phyloP scores from a whole-genome alignment of 2,329 filamentous ascomycete genomes.

The Grosmannia serpens region DNA sequence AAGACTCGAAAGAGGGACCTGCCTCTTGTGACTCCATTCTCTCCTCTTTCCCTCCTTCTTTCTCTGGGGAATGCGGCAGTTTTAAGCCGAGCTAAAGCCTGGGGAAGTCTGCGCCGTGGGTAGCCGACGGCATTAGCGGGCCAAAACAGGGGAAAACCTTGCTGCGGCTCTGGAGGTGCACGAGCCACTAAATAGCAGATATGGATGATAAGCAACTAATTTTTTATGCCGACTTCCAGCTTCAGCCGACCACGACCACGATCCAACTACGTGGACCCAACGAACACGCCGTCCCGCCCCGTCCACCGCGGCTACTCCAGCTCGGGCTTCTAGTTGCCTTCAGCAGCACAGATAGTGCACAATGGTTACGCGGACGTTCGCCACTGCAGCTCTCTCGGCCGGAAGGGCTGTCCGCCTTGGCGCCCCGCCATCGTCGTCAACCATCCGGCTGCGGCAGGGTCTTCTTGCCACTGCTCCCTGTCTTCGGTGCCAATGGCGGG shows the following conservation, averaged over 20 bases:
- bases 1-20: neutral
- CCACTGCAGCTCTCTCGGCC: neutral
- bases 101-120: conserved; percentile 6
- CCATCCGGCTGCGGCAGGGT: neutral
- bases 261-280: neutral
- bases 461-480: conserved; percentile 20
- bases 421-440: neutral
- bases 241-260: neutral
- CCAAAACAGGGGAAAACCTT: neutral
- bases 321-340: neutral
- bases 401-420: neutral
- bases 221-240: neutral
- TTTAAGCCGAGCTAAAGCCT: conserved; percentile 2
- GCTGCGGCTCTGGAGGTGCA: neutral
- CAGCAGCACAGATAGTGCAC: neutral
- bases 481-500: conserved; percentile 37
- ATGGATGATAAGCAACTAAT: neutral
- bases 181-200: neutral
- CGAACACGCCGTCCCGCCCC: neutral
- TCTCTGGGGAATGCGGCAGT: neutral
- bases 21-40: neutral
- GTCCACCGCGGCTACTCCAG: neutral
- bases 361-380: neutral
- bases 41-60: neutral
- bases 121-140: conserved; percentile 12